These are phyloP conservation scores for Tricharina praecox DNA, from an alignment of 495 filamentous ascomycete genomes.

Conservation along the genomic window DNA sequence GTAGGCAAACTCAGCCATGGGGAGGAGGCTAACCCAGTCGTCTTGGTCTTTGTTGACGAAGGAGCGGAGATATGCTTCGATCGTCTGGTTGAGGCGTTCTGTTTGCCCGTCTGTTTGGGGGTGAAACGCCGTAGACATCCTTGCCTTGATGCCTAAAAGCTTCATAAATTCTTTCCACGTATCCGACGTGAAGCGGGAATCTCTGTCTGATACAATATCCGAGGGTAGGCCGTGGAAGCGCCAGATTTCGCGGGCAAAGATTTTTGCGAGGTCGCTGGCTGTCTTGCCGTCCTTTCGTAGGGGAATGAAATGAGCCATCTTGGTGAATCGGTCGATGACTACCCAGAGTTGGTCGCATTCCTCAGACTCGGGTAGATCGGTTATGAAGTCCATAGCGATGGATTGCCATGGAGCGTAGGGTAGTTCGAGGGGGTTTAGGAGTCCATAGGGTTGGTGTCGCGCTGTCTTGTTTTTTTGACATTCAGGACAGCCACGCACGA, in stretches of 20 bases:
- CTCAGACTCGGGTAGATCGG: not conserved
- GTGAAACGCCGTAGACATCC: not conserved
- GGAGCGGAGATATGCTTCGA: not conserved
- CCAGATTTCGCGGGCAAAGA: slow-evolving; percentile 1
- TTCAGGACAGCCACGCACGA: not conserved
- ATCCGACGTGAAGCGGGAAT: slow-evolving; percentile 2
- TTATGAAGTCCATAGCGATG: slow-evolving; percentile 14
- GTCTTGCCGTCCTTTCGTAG: not conserved
- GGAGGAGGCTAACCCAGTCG: not conserved
- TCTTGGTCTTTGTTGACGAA: slow-evolving; percentile 8
- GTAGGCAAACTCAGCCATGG: slow-evolving; percentile 5
- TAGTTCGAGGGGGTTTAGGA: slow-evolving; percentile 1
- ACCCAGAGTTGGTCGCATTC: slow-evolving; percentile 4
- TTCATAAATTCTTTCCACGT: slow-evolving; percentile 6
- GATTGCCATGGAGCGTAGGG: slow-evolving; percentile 1
- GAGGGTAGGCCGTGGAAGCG: slow-evolving; percentile 1
- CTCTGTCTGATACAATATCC: slow-evolving; percentile 7
- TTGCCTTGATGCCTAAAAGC: not conserved
- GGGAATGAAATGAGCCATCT: slow-evolving; percentile 11
- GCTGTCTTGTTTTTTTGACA: slow-evolving; percentile 2
- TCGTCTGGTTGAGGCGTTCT: not conserved
- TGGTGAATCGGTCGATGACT: slow-evolving; percentile 9
- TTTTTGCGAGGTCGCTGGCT: not conserved
- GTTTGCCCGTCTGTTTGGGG: slow-evolving; percentile 5
- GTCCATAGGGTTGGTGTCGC: not conserved